Percentiles rank a stretch among this genome's conserved stretches.
These are phyloP conservation scores for Iris macrosiphon DNA, from an alignment of 106 monocot species.

Conservation along the genomic window DNA sequence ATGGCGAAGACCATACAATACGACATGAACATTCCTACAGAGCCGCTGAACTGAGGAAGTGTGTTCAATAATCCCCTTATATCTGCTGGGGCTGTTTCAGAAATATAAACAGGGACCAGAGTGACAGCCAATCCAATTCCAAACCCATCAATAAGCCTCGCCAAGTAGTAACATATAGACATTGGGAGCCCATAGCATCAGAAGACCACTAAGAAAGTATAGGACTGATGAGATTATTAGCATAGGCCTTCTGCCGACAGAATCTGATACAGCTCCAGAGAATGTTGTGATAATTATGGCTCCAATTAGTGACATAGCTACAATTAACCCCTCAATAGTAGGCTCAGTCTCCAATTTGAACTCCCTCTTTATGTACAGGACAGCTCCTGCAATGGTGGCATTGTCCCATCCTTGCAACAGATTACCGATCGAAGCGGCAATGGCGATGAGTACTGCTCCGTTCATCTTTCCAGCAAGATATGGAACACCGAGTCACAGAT, in stretches of 20 bases:
- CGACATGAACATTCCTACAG: slow-evolving; percentile 67
- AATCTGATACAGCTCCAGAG: slow-evolving; percentile 60
- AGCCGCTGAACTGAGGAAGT: slow-evolving; percentile 62
- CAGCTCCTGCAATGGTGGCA: slow-evolving; percentile 68
- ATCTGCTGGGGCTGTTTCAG: slow-evolving; percentile 68
- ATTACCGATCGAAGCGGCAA: slow-evolving; percentile 62
- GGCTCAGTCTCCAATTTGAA: slow-evolving; percentile 50
- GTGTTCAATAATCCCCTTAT: slow-evolving; percentile 62
- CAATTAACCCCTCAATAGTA: slow-evolving; percentile 56
- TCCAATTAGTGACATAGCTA: slow-evolving; percentile 64
- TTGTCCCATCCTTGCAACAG: slow-evolving; percentile 72
- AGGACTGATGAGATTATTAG: slow-evolving; percentile 53
- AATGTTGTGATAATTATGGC: slow-evolving; percentile 65
- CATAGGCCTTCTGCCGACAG: slow-evolving; percentile 51
- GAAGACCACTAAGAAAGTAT: slow-evolving; percentile 55
- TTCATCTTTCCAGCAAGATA: slow-evolving; percentile 12
- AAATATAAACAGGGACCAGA: slow-evolving; percentile 65
- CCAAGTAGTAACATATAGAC: slow-evolving; percentile 52
- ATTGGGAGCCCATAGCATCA: slow-evolving; percentile 75
- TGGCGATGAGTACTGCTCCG: slow-evolving; percentile 54
- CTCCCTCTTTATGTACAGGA: slow-evolving; percentile 65
- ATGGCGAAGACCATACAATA: slow-evolving; percentile 66
- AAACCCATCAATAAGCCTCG: slow-evolving; percentile 67
- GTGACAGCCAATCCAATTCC: slow-evolving; percentile 71
- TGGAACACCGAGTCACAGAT: slow-evolving; percentile 1